These are phyloP conservation scores for Neurospora sp. DNA, from an alignment of 495 filamentous ascomycete genomes.

Conservation along the genomic window DNA sequence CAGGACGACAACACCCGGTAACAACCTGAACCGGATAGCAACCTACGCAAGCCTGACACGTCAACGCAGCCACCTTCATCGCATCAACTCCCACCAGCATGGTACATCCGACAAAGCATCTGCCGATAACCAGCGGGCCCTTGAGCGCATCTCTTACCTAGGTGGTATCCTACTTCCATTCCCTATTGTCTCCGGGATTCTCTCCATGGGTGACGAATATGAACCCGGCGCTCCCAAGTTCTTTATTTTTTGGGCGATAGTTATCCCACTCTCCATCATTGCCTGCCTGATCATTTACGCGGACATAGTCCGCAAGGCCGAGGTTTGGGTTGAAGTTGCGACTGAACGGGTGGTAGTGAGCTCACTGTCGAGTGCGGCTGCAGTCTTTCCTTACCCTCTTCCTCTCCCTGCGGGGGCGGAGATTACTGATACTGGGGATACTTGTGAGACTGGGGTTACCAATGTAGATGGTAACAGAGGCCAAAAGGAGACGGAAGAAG, in stretches of 20 bases:
- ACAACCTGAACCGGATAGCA: background rate
- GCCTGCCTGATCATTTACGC: slow-evolving; percentile 30
- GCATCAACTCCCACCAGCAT: background rate
- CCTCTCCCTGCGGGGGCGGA: background rate
- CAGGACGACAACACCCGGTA: background rate
- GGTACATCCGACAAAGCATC: background rate
- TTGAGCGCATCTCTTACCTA: slow-evolving; percentile 33
- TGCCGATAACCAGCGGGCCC: slow-evolving; percentile 25
- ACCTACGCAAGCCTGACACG: background rate
- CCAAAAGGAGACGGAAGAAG: background rate
- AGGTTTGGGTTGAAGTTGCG: slow-evolving; percentile 35
- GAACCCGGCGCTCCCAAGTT: slow-evolving; percentile 23
- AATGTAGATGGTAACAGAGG: background rate
- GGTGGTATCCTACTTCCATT: slow-evolving; percentile 32
- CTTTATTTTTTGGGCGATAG: slow-evolving; percentile 32
- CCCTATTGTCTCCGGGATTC: slow-evolving; percentile 30
- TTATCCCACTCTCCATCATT: slow-evolving; percentile 22
- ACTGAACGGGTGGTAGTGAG: slow-evolving; percentile 9
- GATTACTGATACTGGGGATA: background rate
- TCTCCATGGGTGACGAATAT: slow-evolving; percentile 31
- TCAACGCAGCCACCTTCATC: background rate
- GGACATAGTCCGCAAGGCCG: slow-evolving; percentile 31
- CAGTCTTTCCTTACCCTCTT: background rate
- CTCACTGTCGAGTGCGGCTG: background rate
- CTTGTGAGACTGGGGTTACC: background rate